phyloP scores from a whole-genome alignment of 371 early-diverging fungal genomes.

The Rhizopus arrhizus region DNA sequence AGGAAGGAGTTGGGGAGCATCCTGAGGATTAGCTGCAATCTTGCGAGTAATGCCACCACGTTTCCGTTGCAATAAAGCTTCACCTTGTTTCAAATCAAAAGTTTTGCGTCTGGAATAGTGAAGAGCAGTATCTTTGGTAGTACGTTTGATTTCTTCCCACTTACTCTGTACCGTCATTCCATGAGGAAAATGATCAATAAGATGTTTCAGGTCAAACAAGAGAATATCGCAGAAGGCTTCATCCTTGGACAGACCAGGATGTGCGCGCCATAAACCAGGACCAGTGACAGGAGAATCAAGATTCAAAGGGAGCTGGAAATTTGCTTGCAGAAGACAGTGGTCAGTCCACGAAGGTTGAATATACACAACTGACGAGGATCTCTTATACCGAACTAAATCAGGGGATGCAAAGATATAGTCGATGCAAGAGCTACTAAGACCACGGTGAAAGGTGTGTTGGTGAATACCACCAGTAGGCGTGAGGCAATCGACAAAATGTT shows the following conservation, averaged over 20 bases:
- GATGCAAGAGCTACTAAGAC: neutral
- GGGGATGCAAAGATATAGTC: constrained; percentile 11
- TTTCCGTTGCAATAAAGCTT: constrained; percentile 4
- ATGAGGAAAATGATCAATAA: no score
- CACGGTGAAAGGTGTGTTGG: constrained; percentile 2
- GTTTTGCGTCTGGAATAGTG: no score
- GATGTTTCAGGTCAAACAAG: no score
- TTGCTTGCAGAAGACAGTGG: neutral
- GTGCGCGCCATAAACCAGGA: constrained; percentile 1
- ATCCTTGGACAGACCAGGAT: constrained; percentile 2
- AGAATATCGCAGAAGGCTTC: neutral
- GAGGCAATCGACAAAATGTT: neutral
- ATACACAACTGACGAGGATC: neutral
- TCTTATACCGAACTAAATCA: neutral
- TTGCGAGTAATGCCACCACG: constrained; percentile 7
- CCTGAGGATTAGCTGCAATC: constrained; percentile 1
- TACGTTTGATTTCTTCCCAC: no score
- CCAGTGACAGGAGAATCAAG: neutral
- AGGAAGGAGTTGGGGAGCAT: neutral
- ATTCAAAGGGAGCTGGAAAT: neutral
- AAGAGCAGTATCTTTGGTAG: no score
- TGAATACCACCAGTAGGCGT: neutral
- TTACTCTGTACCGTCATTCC: no score
- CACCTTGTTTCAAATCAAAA: no score
- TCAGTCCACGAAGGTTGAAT: constrained; percentile 7